These are phyloP conservation scores for Didymosphaeria variabile DNA, from an alignment of 2,329 filamentous ascomycete species.

Conservation along the genomic window DNA sequence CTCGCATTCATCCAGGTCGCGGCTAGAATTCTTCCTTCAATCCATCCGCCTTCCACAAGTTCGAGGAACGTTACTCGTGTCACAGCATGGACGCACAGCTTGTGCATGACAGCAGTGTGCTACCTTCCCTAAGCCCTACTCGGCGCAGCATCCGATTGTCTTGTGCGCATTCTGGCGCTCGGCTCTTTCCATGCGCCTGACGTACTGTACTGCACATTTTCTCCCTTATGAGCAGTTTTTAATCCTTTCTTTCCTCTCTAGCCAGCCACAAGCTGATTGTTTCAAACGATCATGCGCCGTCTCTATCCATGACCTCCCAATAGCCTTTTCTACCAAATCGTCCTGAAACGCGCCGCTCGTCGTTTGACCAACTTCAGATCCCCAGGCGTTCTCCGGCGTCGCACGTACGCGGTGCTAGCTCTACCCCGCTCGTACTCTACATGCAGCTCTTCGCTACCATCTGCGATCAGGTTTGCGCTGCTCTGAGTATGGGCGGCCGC, in stretches of 20 bases:
- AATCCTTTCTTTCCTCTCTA: no score
- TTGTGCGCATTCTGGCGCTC: no score
- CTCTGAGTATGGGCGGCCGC: not conserved
- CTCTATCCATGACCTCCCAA: not conserved
- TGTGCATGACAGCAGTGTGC: not conserved
- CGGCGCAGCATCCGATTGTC: slow-evolving; percentile 1
- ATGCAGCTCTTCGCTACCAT: not conserved
- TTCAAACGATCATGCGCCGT: not conserved
- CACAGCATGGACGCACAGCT: not conserved
- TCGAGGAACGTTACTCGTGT: not conserved
- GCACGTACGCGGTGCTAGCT: not conserved
- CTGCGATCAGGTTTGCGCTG: not conserved
- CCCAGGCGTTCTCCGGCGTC: not conserved
- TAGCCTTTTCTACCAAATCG: not conserved
- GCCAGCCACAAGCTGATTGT: not conserved
- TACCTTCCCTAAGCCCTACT: not conserved
- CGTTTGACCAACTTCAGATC: not conserved
- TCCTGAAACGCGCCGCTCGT: not conserved
- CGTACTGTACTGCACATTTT: no score
- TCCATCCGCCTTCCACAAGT: not conserved
- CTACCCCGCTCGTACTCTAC: not conserved
- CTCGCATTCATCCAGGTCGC: not conserved
- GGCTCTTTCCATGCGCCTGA: no score
- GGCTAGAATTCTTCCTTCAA: not conserved
- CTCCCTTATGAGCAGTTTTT: not conserved